Conservation (phyloP, 2,329 filamentous ascomycete genomes). For the Incumbomyces lentus region DNA sequence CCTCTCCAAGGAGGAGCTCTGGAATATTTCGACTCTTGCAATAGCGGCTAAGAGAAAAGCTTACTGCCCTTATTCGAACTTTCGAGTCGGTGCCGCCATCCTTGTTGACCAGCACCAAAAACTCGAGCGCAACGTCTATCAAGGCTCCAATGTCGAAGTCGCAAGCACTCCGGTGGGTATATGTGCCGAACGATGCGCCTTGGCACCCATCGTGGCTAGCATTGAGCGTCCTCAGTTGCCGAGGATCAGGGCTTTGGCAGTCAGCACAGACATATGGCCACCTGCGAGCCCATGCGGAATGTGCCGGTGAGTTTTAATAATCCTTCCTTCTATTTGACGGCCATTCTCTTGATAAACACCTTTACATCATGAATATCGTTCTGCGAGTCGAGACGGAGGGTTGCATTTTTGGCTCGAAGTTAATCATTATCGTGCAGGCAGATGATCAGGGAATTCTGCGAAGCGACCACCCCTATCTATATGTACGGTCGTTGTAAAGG, state of each 20-base stretch:
- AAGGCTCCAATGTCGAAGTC: conserved; percentile 88
- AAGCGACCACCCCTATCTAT: conserved; percentile 58
- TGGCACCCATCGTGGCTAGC: conserved; percentile 61
- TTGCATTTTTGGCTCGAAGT: not conserved
- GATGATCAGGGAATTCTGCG: conserved; percentile 53
- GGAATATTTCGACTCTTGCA: conserved; percentile 36
- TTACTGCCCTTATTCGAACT: conserved; percentile 87
- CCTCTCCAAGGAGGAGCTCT: conserved; percentile 12
- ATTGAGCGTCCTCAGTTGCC: conserved; percentile 35
- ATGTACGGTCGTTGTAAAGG: conserved; percentile 78
- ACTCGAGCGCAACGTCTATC: conserved; percentile 31
- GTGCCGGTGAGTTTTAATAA: conserved; percentile 44
- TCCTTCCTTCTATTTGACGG: not conserved
- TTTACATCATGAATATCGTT: too few species aligned
- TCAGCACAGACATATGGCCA: conserved; percentile 66
- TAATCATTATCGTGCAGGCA: conserved; percentile 7
- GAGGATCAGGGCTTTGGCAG: conserved; percentile 67
- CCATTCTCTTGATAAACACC: conserved; percentile 2
- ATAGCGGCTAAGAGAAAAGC: conserved; percentile 64
- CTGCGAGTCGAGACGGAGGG: too few species aligned
- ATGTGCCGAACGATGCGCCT: conserved; percentile 85
- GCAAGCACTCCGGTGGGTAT: conserved; percentile 88
- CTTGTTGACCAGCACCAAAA: conserved; percentile 46
- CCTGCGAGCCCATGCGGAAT: conserved; percentile 75
- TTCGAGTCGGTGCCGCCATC: conserved; percentile 77